These are phyloP conservation scores for Macroventuria anomochaeta DNA, from an alignment of 2,329 filamentous ascomycete species.

Conservation along the genomic window DNA sequence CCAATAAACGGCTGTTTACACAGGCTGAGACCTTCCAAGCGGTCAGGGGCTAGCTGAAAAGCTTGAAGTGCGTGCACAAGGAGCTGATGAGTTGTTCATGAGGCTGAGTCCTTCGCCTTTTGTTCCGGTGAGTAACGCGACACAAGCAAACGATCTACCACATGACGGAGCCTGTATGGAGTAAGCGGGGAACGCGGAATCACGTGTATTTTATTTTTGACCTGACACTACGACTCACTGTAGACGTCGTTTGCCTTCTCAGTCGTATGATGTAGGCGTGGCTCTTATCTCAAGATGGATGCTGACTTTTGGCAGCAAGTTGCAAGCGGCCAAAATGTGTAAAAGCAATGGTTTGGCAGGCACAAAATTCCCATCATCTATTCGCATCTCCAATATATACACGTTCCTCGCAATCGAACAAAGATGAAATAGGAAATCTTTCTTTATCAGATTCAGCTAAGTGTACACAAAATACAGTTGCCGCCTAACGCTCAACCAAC, in stretches of 20 bases:
- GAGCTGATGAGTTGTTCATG: conserved; percentile 1
- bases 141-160: neutral
- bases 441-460: conserved; percentile 41
- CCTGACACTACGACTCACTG: too few species aligned
- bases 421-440: conserved; percentile 35
- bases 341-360: too few species aligned
- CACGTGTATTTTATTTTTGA: conserved; percentile 1
- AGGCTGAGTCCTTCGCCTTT: conserved; percentile 15
- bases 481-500: conserved; percentile 24
- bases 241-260: too few species aligned
- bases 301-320: too few species aligned
- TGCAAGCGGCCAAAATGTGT: too few species aligned
- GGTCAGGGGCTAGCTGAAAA: conserved; percentile 7
- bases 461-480: conserved; percentile 47
- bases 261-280: neutral
- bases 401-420: conserved; percentile 11
- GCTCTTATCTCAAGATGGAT: neutral
- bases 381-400: conserved; percentile 12
- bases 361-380: neutral
- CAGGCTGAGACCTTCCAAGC: neutral
- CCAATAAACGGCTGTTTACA: conserved; percentile 2
- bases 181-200: neutral
- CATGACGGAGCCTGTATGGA: neutral
- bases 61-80: neutral
- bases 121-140: conserved; percentile 12